Evolutionary conservation across 2,329 filamentous ascomycete genomes (phyloP), one percentile per base, ranked within the genome.

Genomic region (Neofusicoccum ribis): DNA sequence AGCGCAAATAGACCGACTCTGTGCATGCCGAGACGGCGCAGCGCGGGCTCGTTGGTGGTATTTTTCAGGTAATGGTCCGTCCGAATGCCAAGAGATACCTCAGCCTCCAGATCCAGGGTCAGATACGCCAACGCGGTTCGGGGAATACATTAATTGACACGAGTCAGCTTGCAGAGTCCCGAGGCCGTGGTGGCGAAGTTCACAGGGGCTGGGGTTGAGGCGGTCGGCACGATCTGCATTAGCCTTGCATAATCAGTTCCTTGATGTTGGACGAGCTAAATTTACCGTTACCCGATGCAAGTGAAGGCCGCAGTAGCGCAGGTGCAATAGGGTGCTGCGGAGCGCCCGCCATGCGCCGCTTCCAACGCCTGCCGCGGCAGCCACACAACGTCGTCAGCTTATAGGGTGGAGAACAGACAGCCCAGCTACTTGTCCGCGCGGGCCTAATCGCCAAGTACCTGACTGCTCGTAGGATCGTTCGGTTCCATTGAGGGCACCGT

Each of bases 41-140:
- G 27, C 49, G 27, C 11, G 49, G 49, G 49, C 49, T 51, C 49
- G 49, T 51, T 51, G 49, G 49, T 51, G 49, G 49, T 51, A 51
- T 56, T 41, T 43, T n/a, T 4, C 20, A 34, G 39, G 12, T 4
- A 23, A 59, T 31, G 27, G 8, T 15, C 49, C 27, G 27, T 34
- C 27, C 12, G 49, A 6, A 27, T 59, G 54, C 54, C 37, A 59
- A 59, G 54, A 0, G n/a, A 8, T 59, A 20, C 6, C 39, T 34
- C 54, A 34, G 23, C 23, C 9, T 59, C 54, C 11, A 23, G 14
- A 3, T 8, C n/a, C 54, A 59, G 23, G 54, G 54, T 9, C 46
- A 23, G 6, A 46, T 58, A 23, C 14, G 11, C 15, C 41, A 46
- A 12, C 34, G 15, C 54, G 41, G 23, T 23, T 59, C 41, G 54